Conservation (phyloP, 2,329 filamentous ascomycete species). For the Pezicula radicicola region DNA sequence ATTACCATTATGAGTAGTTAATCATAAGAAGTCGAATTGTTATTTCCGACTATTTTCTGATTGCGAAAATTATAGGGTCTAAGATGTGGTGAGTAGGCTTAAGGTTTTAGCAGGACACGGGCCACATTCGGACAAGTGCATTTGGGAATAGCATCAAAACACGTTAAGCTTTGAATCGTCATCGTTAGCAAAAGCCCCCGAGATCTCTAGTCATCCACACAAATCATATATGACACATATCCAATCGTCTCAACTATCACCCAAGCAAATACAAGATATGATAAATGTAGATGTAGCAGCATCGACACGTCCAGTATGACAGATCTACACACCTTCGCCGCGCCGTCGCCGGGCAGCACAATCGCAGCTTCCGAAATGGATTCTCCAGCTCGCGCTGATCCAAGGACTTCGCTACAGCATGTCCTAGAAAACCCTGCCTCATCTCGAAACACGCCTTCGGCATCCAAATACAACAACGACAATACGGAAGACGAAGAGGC, state of each 20-base stretch:
- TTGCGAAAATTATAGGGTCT: too few species aligned
- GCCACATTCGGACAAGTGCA: too few species aligned
- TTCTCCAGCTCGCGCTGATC: slow-evolving; percentile 24
- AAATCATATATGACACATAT: not conserved
- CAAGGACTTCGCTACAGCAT: slow-evolving; percentile 23
- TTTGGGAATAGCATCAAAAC: too few species aligned
- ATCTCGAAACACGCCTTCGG: slow-evolving; percentile 17
- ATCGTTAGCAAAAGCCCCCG: not conserved
- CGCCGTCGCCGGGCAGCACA: slow-evolving; percentile 22
- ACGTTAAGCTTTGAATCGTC: too few species aligned
- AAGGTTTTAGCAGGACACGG: too few species aligned
- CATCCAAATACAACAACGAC: slow-evolving; percentile 14
- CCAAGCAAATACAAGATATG: not conserved
- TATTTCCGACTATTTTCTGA: too few species aligned
- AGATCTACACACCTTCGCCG: slow-evolving; percentile 8
- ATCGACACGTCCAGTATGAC: slow-evolving; percentile 9
- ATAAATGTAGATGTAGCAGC: slow-evolving; percentile 1
- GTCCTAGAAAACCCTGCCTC: slow-evolving; percentile 20
- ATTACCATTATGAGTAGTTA: too few species aligned
- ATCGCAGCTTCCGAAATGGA: slow-evolving; percentile 27
- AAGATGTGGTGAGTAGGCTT: too few species aligned
- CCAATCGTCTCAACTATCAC: not conserved
- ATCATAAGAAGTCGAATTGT: too few species aligned
- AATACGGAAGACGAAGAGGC: slow-evolving; percentile 29
- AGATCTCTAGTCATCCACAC: not conserved